Evolutionary conservation across 202 grass and related monocot species (phyloP).

Genomic region (Eragrostis tef): DNA sequence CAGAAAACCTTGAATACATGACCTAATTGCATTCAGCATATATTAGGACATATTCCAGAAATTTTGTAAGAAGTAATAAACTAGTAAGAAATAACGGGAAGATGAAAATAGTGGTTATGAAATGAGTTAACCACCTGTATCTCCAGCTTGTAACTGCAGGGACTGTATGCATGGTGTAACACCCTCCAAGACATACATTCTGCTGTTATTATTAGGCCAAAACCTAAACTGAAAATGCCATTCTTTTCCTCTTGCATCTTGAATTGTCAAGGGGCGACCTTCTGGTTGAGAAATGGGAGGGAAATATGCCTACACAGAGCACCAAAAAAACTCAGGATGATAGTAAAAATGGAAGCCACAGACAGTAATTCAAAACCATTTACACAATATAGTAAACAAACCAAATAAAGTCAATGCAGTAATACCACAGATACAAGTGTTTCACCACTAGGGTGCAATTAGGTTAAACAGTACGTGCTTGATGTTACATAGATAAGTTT

Average conservation of each 20-base stretch:
- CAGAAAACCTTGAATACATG: conserved; percentile 15
- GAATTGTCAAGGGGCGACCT: conserved; percentile 95
- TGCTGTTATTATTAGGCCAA: conserved; percentile 99
- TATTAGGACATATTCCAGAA: conserved; percentile 25
- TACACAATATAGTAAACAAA: not conserved
- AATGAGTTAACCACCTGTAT: conserved; percentile 75
- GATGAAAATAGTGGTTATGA: conserved; percentile 26
- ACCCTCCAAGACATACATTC: conserved; percentile 99
- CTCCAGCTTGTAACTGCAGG: conserved; percentile 97
- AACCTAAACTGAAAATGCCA: conserved; percentile 99
- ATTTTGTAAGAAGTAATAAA: conserved; percentile 20
- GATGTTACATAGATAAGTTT: conserved; percentile 18
- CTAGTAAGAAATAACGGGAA: conserved; percentile 25
- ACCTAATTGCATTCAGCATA: not conserved
- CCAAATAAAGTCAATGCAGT: conserved; percentile 15
- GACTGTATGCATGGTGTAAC: conserved; percentile 99
- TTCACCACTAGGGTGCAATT: conserved; percentile 9
- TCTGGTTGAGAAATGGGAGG: conserved; percentile 99
- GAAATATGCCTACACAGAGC: conserved; percentile 84
- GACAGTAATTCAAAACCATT: conserved; percentile 1
- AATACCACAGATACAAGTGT: not conserved
- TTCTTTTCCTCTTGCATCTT: conserved; percentile 98
- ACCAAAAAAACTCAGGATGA: conserved; percentile 38
- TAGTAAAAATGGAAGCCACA: conserved; percentile 15
- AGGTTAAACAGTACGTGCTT: not conserved